A percentile compares a stretch with the other conserved stretches of the same genome.
Conservation (phyloP, 2,329 filamentous ascomycete genomes). For the Gnomoniopsis smithogilvyi region DNA sequence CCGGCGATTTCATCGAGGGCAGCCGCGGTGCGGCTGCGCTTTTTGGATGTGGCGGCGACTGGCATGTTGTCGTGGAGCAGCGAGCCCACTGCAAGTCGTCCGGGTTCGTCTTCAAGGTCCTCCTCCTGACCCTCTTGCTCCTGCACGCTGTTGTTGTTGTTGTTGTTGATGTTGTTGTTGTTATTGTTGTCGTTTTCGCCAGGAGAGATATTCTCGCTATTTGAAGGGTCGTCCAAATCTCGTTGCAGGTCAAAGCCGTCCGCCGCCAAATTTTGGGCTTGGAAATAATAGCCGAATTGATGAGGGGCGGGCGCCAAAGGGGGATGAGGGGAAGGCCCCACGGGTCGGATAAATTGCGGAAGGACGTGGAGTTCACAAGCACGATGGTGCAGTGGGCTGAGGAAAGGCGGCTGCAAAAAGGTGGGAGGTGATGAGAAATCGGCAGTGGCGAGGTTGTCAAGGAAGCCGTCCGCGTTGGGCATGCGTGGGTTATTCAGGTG, state of each 20-base stretch:
- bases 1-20: slow-evolving; percentile 7
- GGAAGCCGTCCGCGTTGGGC: slow-evolving; percentile 17
- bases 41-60: slow-evolving; percentile 13
- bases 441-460: slow-evolving; percentile 21
- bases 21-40: slow-evolving; percentile 14
- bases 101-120: not conserved
- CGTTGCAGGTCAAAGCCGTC: not conserved
- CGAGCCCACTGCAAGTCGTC: not conserved
- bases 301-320: not conserved
- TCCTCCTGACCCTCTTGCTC: not conserved
- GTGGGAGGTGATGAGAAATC: slow-evolving; percentile 28
- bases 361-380: not conserved
- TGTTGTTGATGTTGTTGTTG: too few species aligned
- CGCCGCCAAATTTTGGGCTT: not conserved
- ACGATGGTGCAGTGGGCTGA: slow-evolving; percentile 11
- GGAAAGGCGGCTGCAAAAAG: slow-evolving; percentile 22
- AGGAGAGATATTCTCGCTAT: not conserved
- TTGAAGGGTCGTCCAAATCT: too few species aligned
- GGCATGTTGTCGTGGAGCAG: slow-evolving; percentile 7
- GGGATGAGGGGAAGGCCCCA: not conserved
- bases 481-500: not conserved
- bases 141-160: too few species aligned
- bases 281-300: not conserved
- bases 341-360: not conserved
- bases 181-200: too few species aligned